Percentiles rank a stretch among this genome's conserved stretches.
phyloP scores from a whole-genome alignment of 1,284 basidiomycete genomes.

The Tilletia caries region DNA sequence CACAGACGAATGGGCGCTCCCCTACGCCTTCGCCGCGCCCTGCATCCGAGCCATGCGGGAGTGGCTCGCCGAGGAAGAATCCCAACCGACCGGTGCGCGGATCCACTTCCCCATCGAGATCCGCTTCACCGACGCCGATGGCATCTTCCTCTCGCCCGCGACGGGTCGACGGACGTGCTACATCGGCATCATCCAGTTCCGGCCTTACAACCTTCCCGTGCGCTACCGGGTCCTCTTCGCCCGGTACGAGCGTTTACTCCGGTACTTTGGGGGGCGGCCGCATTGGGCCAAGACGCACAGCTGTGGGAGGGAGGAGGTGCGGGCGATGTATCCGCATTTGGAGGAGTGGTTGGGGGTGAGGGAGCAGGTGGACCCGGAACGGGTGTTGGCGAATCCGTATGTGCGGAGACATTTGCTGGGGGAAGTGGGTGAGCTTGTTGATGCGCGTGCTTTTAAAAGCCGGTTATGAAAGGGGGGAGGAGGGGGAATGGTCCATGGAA shows the following conservation, averaged over 20 bases:
- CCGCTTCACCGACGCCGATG: constrained; percentile 80
- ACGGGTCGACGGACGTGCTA: constrained; percentile 77
- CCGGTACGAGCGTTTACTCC: constrained; percentile 73
- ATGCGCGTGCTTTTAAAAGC: constrained; percentile 3
- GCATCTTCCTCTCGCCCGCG: constrained; percentile 88
- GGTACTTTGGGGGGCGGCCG: constrained; percentile 73
- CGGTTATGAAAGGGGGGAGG: neutral
- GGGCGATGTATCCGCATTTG: constrained; percentile 75
- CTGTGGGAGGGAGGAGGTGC: constrained; percentile 67
- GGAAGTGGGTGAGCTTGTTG: constrained; percentile 24
- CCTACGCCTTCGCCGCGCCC: constrained; percentile 61
- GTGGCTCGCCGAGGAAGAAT: constrained; percentile 70
- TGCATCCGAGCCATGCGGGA: constrained; percentile 71
- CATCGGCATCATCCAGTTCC: constrained; percentile 94
- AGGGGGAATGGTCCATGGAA: too few relatives aligned
- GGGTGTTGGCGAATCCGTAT: constrained; percentile 66
- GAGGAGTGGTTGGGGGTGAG: constrained; percentile 73
- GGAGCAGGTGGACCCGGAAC: constrained; percentile 71
- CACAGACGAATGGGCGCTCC: constrained; percentile 78
- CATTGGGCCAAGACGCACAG: constrained; percentile 97
- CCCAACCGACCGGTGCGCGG: constrained; percentile 67
- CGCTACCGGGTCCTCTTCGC: constrained; percentile 78
- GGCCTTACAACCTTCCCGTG: constrained; percentile 84
- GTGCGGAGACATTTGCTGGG: constrained; percentile 59
- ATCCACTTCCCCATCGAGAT: constrained; percentile 93